A percentile compares a stretch with the other conserved stretches of the same genome.
These are phyloP conservation scores for Juncus effusus DNA, from an alignment of 176 grass and related monocot species.

Conservation along the genomic window DNA sequence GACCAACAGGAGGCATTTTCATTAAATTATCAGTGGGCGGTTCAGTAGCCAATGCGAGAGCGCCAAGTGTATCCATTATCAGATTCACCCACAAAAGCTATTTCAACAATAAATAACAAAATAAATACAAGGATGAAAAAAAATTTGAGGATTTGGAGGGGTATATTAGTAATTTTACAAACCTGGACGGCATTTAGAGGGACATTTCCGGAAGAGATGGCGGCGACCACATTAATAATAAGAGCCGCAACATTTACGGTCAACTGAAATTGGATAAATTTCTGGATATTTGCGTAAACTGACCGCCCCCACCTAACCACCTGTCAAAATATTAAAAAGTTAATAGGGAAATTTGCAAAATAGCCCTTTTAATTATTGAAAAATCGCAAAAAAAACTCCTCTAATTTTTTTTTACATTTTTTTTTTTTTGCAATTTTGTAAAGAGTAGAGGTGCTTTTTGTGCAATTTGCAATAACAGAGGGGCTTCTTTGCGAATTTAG, in stretches of 20 bases:
- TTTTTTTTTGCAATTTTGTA: too few species aligned
- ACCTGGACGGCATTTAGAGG: conserved; percentile 98
- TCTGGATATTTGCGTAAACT: conserved; percentile 95
- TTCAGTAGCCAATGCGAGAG: conserved; percentile 96
- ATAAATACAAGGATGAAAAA: background rate
- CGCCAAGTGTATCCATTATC: conserved; percentile 98
- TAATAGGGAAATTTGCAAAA: background rate
- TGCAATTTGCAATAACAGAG: too few species aligned
- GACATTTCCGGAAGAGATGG: conserved; percentile 83
- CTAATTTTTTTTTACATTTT: too few species aligned
- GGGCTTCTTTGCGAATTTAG: too few species aligned
- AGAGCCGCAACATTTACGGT: conserved; percentile 97
- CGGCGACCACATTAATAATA: conserved; percentile 94
- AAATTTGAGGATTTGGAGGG: too few species aligned
- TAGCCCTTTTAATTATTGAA: too few species aligned
- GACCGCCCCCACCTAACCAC: conserved; percentile 97
- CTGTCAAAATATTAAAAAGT: conserved; percentile 36
- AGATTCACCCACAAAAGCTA: conserved; percentile 99
- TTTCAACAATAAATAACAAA: conserved; percentile 27
- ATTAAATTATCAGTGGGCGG: conserved; percentile 82
- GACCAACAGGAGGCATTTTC: conserved; percentile 65
- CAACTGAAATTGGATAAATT: conserved; percentile 98
- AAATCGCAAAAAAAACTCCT: too few species aligned
- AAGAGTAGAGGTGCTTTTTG: too few species aligned
- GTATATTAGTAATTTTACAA: background rate